These are phyloP conservation scores for Dryadomyces sulphureus DNA, from an alignment of 2,329 filamentous ascomycete species.

Conservation along the genomic window DNA sequence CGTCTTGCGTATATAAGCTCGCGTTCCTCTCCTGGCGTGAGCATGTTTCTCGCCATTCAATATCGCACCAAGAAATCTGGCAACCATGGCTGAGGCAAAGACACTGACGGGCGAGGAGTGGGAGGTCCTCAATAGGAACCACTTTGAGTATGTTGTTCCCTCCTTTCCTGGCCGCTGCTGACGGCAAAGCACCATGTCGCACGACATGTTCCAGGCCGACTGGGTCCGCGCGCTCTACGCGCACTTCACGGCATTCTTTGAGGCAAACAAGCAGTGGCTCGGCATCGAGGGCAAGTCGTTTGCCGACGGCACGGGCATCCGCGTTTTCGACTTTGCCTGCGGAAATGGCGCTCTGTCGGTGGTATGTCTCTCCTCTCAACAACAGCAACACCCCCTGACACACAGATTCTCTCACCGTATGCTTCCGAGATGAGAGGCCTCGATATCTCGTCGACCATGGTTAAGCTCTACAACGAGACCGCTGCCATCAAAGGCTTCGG, in stretches of 20 bases:
- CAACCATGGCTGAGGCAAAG: too few relatives aligned
- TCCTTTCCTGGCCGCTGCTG: not conserved
- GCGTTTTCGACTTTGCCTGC: constrained; percentile 12
- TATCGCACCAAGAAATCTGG: too few relatives aligned
- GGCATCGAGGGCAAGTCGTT: constrained; percentile 4
- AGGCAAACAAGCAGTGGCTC: constrained; percentile 5
- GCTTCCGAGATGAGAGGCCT: constrained; percentile 10
- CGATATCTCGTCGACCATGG: constrained; percentile 14
- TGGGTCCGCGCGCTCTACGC: constrained; percentile 6
- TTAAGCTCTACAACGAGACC: constrained; percentile 11
- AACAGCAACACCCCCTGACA: not conserved
- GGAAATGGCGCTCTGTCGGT: constrained; percentile 9
- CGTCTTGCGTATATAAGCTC: too few relatives aligned
- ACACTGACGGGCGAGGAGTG: too few relatives aligned
- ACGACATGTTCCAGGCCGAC: constrained; percentile 1
- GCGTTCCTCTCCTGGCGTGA: too few relatives aligned
- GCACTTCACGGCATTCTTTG: constrained; percentile 5
- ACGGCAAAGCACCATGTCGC: not conserved
- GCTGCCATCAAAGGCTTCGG: constrained; percentile 3
- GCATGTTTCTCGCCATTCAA: too few relatives aligned
- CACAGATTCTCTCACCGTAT: constrained; percentile 3
- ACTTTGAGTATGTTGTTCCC: not conserved
- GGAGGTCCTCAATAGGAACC: not conserved
- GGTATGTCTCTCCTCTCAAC: not conserved
- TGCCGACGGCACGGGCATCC: constrained; percentile 1